A percentile compares a stretch with the other conserved stretches of the same genome.
Evolutionary conservation across 106 monocot genomes (phyloP).

Genomic region (Acorus gramineus): DNA sequence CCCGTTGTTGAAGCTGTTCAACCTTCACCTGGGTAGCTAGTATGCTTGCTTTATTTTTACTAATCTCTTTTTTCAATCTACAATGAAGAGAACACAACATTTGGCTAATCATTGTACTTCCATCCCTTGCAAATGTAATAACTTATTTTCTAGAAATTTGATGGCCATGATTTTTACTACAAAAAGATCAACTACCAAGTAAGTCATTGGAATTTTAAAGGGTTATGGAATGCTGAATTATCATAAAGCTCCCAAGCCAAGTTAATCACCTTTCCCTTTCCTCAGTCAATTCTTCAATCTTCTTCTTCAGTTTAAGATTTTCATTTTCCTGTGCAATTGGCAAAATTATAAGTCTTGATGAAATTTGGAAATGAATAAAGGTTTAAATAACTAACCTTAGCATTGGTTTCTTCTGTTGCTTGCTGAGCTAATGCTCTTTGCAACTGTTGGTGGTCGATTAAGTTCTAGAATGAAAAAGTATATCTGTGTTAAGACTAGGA

Average conservation of each 20-base stretch:
- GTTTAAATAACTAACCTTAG: slow-evolving; percentile 19
- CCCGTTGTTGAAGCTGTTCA: slow-evolving; percentile 42
- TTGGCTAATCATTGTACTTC: not conserved
- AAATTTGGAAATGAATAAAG: not conserved
- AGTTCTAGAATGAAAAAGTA: slow-evolving; percentile 6
- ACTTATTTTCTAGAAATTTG: no score
- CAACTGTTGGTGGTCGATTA: slow-evolving; percentile 29
- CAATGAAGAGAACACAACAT: slow-evolving; percentile 5
- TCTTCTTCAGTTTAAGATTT: slow-evolving; percentile 30
- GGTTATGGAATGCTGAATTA: no score
- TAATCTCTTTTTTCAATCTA: slow-evolving; percentile 48
- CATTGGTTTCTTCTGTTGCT: slow-evolving; percentile 21
- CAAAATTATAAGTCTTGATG: not conserved
- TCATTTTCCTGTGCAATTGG: slow-evolving; percentile 36
- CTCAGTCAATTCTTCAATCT: slow-evolving; percentile 23
- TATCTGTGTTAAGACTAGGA: not conserved
- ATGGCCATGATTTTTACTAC: no score
- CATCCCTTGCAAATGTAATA: no score
- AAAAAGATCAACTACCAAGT: no score
- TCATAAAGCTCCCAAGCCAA: no score
- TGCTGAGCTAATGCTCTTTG: slow-evolving; percentile 36
- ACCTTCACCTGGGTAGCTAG: slow-evolving; percentile 24
- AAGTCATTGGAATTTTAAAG: no score
- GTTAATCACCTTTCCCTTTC: slow-evolving; percentile 51
- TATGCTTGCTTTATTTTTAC: slow-evolving; percentile 31